Conservation (phyloP, 371 early-diverging fungal genomes). For the Dichotomocladium elegans region DNA sequence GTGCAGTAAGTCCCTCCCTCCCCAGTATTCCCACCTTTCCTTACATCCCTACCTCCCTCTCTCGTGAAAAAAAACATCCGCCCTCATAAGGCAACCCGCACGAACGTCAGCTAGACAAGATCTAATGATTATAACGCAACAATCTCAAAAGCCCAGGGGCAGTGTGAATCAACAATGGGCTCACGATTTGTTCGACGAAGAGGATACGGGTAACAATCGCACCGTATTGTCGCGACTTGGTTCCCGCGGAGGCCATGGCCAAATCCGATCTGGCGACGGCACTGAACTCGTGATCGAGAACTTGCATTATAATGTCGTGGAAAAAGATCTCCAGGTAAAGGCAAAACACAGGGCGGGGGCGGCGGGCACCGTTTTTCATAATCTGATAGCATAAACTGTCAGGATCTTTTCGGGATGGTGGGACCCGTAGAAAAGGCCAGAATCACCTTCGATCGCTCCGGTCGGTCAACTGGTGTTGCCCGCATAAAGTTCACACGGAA, state of each 20-base stretch:
- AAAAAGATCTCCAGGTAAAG: slow-evolving; percentile 30
- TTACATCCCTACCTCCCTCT: too few relatives aligned
- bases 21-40: too few relatives aligned
- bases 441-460: slow-evolving; percentile 36
- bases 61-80: too few relatives aligned
- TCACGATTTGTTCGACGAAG: slow-evolving; percentile 36
- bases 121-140: neutral
- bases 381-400: neutral
- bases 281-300: slow-evolving; percentile 29
- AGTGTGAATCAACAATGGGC: slow-evolving; percentile 30
- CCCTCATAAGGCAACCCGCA: neutral
- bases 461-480: slow-evolving; percentile 42
- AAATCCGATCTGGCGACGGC: neutral
- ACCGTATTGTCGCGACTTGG: slow-evolving; percentile 28
- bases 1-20: slow-evolving; percentile 1
- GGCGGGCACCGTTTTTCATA: neutral
- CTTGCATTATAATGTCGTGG: slow-evolving; percentile 38
- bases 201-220: slow-evolving; percentile 4
- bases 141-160: slow-evolving; percentile 7
- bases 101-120: neutral
- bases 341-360: slow-evolving; percentile 4
- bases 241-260: slow-evolving; percentile 3
- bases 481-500: slow-evolving; percentile 17
- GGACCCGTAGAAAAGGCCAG: slow-evolving; percentile 27
- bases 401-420: slow-evolving; percentile 40